Conservation (phyloP, 75 land plant genomes). For the Isoetes taiwanensis region DNA sequence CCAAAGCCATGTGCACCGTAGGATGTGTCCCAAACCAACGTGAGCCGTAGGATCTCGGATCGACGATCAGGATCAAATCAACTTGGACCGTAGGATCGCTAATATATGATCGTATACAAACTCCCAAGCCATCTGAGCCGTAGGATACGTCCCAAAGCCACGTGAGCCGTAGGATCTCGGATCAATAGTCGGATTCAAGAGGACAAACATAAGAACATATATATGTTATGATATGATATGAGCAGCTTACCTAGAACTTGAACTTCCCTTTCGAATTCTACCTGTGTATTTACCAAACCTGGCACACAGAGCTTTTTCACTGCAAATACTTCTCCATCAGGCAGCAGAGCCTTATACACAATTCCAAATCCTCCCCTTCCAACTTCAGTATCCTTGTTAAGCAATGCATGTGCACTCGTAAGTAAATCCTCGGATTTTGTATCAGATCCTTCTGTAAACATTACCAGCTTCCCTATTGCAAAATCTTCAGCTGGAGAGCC, state of each 20-base stretch:
- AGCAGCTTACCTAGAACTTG: slow-evolving; percentile 57
- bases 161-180: too few species aligned
- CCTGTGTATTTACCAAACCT: slow-evolving; percentile 46
- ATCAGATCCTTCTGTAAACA: slow-evolving; percentile 40
- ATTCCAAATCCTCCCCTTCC: slow-evolving; percentile 82
- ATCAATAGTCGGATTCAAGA: too few species aligned
- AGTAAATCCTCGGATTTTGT: slow-evolving; percentile 35
- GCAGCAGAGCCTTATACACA: slow-evolving; percentile 53
- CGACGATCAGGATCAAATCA: too few species aligned
- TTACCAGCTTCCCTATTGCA: slow-evolving; percentile 56
- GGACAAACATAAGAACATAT: too few species aligned
- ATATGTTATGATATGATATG: too few species aligned
- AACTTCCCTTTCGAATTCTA: slow-evolving; percentile 83
- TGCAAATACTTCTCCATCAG: slow-evolving; percentile 49
- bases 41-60: too few species aligned
- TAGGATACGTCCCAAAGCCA: too few species aligned
- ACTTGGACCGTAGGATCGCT: too few species aligned
- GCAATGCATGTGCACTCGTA: slow-evolving; percentile 36
- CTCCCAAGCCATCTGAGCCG: too few species aligned
- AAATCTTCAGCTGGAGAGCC: slow-evolving; percentile 39
- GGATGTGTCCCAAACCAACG: too few species aligned
- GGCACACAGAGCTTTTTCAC: slow-evolving; percentile 63
- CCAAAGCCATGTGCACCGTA: too few species aligned
- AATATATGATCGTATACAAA: too few species aligned
- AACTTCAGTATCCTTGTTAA: slow-evolving; percentile 70